Percentiles rank a stretch among this genome's conserved stretches.
These are phyloP conservation scores for Trichoderma sp. DNA, from an alignment of 2,329 filamentous ascomycete species.

Conservation along the genomic window DNA sequence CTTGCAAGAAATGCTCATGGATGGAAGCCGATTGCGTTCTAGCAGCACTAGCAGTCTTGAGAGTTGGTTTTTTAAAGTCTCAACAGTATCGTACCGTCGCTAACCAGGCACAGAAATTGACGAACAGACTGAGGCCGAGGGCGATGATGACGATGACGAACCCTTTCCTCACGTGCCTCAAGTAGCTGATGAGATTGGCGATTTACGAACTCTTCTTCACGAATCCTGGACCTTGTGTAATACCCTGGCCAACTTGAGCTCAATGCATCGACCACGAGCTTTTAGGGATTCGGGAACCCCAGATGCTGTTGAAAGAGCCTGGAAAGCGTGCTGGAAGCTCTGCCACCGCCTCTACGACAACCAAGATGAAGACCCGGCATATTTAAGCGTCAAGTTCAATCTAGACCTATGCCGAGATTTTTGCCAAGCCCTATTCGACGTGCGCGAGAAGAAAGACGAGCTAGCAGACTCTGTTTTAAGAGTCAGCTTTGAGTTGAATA, in stretches of 20 bases:
- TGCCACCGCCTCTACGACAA: constrained; percentile 87
- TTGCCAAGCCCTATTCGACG: constrained; percentile 86
- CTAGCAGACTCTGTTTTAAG: constrained; percentile 80
- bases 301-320: constrained; percentile 80
- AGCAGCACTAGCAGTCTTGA: constrained; percentile 74
- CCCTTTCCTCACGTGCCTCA: constrained; percentile 26
- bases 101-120: constrained; percentile 51
- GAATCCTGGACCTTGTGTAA: constrained; percentile 96
- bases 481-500: constrained; percentile 93
- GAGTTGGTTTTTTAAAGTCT: constrained; percentile 50
- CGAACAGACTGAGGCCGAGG: constrained; percentile 51
- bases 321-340: constrained; percentile 91
- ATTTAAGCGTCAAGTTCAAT: constrained; percentile 68
- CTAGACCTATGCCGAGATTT: constrained; percentile 89
- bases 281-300: constrained; percentile 73
- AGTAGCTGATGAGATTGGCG: constrained; percentile 56
- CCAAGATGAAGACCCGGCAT: constrained; percentile 65
- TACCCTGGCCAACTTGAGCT: constrained; percentile 80
- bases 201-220: constrained; percentile 72
- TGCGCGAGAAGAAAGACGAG: constrained; percentile 74
- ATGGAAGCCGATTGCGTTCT: constrained; percentile 57
- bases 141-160: constrained; percentile 53
- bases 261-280: constrained; percentile 74
- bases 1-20: constrained; percentile 66
- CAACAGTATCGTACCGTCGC: background rate